Conservation (phyloP, 495 filamentous ascomycete genomes). For the Aspergillus nidulans region DNA sequence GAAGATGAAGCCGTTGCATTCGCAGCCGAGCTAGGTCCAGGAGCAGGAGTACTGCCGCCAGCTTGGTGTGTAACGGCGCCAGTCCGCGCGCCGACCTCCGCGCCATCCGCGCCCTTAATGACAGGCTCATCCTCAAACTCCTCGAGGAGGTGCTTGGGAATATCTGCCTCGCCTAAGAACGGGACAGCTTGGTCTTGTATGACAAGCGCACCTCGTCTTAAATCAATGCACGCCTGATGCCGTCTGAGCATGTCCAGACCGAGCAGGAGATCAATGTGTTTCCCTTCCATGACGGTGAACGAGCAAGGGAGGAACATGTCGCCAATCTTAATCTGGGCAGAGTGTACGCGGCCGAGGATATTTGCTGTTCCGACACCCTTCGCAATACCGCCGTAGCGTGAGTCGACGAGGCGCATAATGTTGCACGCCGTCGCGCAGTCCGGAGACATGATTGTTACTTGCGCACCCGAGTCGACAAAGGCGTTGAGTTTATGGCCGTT, state of each 20-base stretch:
- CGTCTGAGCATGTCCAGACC: constrained; percentile 95
- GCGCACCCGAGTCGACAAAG: constrained; percentile 95
- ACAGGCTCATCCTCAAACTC: constrained; percentile 73
- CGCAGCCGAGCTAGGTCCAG: constrained; percentile 15
- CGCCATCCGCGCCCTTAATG: constrained; percentile 80
- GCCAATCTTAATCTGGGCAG: constrained; percentile 89
- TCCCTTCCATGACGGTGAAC: constrained; percentile 99
- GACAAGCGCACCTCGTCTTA: constrained; percentile 70
- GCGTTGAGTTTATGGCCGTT: constrained; percentile 90
- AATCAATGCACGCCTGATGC: constrained; percentile 88
- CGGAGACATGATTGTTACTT: constrained; percentile 98
- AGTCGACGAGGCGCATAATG: constrained; percentile 96
- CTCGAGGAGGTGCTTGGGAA: constrained; percentile 71
- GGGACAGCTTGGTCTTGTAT: constrained; percentile 84
- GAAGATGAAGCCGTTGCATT: constrained; percentile 1
- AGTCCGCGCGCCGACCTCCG: constrained; percentile 76
- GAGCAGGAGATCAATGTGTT: constrained; percentile 90
- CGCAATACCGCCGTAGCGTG: constrained; percentile 84
- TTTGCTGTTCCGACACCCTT: constrained; percentile 89
- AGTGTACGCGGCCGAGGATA: constrained; percentile 92
- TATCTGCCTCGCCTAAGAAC: constrained; percentile 90
- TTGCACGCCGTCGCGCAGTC: constrained; percentile 83
- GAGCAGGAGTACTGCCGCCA: constrained; percentile 20
- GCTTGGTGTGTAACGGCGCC: constrained; percentile 70
- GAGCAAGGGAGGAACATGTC: constrained; percentile 81